A percentile compares a stretch with the other conserved stretches of the same genome.
phyloP scores from a whole-genome alignment of 306 rosid species.

The Prunus mira region DNA sequence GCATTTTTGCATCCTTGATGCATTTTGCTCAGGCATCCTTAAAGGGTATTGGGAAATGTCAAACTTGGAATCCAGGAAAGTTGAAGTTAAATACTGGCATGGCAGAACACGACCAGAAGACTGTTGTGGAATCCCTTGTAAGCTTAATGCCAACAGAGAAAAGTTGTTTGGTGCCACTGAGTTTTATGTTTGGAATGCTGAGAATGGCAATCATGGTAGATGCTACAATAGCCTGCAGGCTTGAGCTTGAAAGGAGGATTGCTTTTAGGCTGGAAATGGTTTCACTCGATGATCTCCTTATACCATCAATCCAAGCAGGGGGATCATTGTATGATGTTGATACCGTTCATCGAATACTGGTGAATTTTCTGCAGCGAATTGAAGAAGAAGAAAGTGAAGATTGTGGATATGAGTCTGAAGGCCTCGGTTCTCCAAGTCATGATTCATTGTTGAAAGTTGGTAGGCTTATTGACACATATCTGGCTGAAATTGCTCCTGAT shows the following conservation, averaged over 20 bases:
- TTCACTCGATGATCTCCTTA: constrained; percentile 72
- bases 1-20: constrained; percentile 63
- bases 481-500: constrained; percentile 89
- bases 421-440: constrained; percentile 53
- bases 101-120: constrained; percentile 51
- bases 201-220: constrained; percentile 73
- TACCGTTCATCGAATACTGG: constrained; percentile 64
- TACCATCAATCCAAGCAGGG: constrained; percentile 61
- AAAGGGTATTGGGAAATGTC: constrained; percentile 67
- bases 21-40: constrained; percentile 81
- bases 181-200: constrained; percentile 77
- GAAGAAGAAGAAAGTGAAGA: constrained; percentile 75
- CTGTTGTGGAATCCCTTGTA: constrained; percentile 57
- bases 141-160: constrained; percentile 67
- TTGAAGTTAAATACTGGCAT: constrained; percentile 33
- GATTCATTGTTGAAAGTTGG: constrained; percentile 76
- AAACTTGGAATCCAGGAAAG: constrained; percentile 52
- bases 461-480: constrained; percentile 71
- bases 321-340: constrained; percentile 79
- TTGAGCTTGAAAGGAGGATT: constrained; percentile 83
- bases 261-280: constrained; percentile 62
- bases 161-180: constrained; percentile 54
- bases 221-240: constrained; percentile 58
- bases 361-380: constrained; percentile 63
- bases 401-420: constrained; percentile 78